Evolutionary conservation across 2,329 filamentous ascomycete species (phyloP).

Genomic region (Neofusicoccum sp.): DNA sequence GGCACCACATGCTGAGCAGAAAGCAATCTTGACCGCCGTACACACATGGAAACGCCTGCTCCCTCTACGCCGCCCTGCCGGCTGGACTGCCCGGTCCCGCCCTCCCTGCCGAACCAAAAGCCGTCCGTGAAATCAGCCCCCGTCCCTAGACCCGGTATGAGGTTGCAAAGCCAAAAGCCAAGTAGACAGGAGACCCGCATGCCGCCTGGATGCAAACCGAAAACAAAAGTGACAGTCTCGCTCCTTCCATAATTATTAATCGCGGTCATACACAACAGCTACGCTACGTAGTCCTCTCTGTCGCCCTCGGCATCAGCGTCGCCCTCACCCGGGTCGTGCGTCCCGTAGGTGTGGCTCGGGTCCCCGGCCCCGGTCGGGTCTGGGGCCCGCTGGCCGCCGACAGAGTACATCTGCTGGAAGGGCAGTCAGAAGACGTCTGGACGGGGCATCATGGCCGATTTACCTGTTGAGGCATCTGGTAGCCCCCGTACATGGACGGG

Average conservation of each 20-base stretch:
- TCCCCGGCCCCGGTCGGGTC: slow-evolving; percentile 37
- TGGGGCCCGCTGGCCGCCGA: slow-evolving; percentile 37
- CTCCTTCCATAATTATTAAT: slow-evolving; percentile 4
- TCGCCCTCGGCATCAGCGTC: slow-evolving; percentile 42
- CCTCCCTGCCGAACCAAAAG: slow-evolving; percentile 7
- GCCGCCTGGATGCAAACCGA: slow-evolving; percentile 14
- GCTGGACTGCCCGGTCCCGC: slow-evolving; percentile 4
- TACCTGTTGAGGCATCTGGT: slow-evolving; percentile 83
- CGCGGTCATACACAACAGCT: slow-evolving; percentile 1
- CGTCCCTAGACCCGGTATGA: not conserved
- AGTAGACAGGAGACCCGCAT: slow-evolving; percentile 1
- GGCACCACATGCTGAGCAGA: not conserved
- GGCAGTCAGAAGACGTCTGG: slow-evolving; percentile 17
- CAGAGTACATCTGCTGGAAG: slow-evolving; percentile 36
- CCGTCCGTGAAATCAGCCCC: slow-evolving; percentile 5
- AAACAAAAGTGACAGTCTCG: slow-evolving; percentile 10
- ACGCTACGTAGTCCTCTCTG: slow-evolving; percentile 36
- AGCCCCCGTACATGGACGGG: slow-evolving; percentile 77
- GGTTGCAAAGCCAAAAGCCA: not conserved
- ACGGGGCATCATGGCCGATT: slow-evolving; percentile 31
- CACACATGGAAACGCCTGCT: slow-evolving; percentile 16
- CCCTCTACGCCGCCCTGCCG: slow-evolving; percentile 12
- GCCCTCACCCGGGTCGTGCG: slow-evolving; percentile 32
- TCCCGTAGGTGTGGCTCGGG: slow-evolving; percentile 36
- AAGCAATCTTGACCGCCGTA: slow-evolving; percentile 16